phyloP scores from a whole-genome alignment of 176 grass and related monocot species.

The Poa annua region DNA sequence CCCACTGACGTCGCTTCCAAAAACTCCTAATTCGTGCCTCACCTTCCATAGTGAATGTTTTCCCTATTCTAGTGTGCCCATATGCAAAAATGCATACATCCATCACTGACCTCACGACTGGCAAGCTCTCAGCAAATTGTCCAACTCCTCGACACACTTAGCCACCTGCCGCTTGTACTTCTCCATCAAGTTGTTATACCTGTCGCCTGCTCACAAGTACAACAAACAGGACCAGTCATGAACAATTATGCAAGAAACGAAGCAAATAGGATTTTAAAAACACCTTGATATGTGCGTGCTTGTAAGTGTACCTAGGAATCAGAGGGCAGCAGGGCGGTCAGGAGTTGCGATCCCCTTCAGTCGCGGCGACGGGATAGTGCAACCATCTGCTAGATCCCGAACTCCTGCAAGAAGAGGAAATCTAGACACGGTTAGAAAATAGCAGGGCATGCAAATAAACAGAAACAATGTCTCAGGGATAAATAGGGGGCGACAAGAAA shows the following conservation, averaged over 20 bases:
- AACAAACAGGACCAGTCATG: constrained; percentile 26
- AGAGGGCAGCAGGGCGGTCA: constrained; percentile 53
- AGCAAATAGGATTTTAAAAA: constrained; percentile 5
- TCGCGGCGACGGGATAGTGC: constrained; percentile 49
- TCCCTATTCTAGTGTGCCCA: constrained; percentile 88
- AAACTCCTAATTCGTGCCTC: too few relatives aligned
- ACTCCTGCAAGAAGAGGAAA: constrained; percentile 50
- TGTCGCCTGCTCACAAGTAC: constrained; percentile 59
- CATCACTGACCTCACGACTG: constrained; percentile 75
- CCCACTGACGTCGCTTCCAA: too few relatives aligned
- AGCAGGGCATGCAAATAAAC: neutral
- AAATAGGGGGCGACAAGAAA: neutral
- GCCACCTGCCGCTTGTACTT: constrained; percentile 43
- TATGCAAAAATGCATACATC: constrained; percentile 99
- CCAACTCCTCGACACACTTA: constrained; percentile 64
- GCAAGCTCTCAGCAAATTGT: constrained; percentile 74
- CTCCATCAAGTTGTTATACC: constrained; percentile 67
- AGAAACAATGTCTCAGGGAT: neutral
- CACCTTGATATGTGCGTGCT: neutral
- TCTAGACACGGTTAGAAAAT: neutral
- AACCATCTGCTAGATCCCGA: constrained; percentile 45
- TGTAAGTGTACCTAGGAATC: constrained; percentile 57
- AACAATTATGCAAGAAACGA: constrained; percentile 13
- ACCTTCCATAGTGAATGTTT: constrained; percentile 99
- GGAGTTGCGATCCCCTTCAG: constrained; percentile 60